These are phyloP conservation scores for Santalum album DNA, from an alignment of 164 flowering plant species.

Conservation along the genomic window DNA sequence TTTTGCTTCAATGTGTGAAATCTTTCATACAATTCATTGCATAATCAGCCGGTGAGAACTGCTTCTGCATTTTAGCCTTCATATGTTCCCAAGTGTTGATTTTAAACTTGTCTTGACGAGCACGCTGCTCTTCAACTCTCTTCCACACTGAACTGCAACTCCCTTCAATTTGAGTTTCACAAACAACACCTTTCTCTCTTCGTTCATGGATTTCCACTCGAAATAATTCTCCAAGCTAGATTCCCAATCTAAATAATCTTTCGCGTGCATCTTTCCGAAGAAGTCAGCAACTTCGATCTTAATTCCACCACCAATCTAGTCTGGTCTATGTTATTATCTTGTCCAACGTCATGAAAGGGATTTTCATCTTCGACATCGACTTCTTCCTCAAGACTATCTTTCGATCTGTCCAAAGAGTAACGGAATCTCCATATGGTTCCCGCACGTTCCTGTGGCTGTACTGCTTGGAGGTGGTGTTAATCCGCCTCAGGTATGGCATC, in stretches of 20 bases:
- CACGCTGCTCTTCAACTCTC: not conserved
- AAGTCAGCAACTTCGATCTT: not conserved
- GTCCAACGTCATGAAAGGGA: not conserved
- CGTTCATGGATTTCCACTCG: not conserved
- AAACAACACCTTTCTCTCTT: not conserved
- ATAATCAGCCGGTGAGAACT: not conserved
- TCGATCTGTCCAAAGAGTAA: not conserved
- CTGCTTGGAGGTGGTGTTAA: too few species aligned
- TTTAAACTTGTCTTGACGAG: not conserved
- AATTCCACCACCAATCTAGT: not conserved
- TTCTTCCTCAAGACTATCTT: not conserved
- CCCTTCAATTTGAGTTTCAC: not conserved
- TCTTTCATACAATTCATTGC: not conserved
- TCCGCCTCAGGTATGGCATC: slow-evolving; percentile 47
- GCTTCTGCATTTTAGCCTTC: not conserved
- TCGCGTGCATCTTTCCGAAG: not conserved
- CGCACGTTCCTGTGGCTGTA: not conserved
- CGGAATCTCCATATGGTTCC: not conserved
- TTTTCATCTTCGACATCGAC: not conserved
- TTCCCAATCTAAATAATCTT: not conserved
- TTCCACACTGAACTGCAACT: not conserved
- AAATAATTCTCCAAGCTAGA: not conserved
- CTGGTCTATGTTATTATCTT: not conserved
- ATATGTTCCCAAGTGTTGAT: not conserved
- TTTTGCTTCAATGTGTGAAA: not conserved